Conservation (phyloP, 345 rosid species). For the Microcos paniculata region DNA sequence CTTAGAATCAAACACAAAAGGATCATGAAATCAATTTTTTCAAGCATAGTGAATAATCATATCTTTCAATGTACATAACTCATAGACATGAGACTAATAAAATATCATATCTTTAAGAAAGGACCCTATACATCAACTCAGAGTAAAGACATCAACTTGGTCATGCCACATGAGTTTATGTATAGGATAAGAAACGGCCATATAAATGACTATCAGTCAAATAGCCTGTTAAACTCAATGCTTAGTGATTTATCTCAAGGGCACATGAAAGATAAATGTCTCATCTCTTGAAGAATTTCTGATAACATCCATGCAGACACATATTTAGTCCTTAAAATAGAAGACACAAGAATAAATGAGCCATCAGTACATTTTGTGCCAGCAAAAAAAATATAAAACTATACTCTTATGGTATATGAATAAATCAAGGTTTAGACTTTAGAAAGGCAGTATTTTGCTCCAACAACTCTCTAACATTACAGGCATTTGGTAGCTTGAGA, state of each 20-base stretch:
- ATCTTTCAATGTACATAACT: neutral
- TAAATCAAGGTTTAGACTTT: neutral
- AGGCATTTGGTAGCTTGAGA: neutral
- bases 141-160: too few species aligned
- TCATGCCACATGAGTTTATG: neutral
- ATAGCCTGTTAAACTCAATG: neutral
- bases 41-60: neutral
- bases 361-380: neutral
- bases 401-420: neutral
- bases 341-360: neutral
- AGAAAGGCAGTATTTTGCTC: neutral
- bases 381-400: neutral
- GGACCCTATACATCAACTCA: neutral
- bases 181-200: neutral
- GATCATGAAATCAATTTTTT: neutral
- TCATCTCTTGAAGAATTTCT: neutral
- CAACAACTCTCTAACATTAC: neutral
- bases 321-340: neutral
- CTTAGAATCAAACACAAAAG: constrained; percentile 32
- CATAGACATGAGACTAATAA: neutral
- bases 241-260: neutral
- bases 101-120: neutral
- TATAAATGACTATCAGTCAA: neutral
- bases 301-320: neutral
- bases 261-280: neutral